These are phyloP conservation scores for Calocybe gambosa DNA, from an alignment of 1,284 basidiomycete genomes.

Conservation along the genomic window DNA sequence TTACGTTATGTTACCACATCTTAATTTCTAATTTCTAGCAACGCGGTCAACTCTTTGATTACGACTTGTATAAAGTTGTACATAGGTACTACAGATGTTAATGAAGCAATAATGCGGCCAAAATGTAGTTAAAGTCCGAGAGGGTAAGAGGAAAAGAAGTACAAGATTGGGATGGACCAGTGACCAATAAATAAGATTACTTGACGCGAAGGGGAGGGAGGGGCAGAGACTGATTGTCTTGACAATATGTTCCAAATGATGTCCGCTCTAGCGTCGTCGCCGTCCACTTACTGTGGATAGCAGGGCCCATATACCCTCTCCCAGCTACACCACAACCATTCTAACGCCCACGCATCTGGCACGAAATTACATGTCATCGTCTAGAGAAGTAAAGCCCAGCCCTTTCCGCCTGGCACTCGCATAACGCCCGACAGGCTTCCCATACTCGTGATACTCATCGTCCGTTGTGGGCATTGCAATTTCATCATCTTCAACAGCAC, in stretches of 20 bases:
- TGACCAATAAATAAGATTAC: constrained; percentile 8
- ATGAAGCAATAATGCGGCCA: constrained; percentile 10
- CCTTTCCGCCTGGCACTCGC: constrained; percentile 46
- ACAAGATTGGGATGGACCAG: constrained; percentile 12
- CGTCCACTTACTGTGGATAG: constrained; percentile 16
- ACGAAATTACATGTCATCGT: constrained; percentile 32
- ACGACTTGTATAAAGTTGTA: constrained; percentile 17
- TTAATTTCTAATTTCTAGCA: neutral
- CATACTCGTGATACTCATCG: constrained; percentile 59
- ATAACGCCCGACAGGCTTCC: constrained; percentile 56
- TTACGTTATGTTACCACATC: constrained; percentile 2
- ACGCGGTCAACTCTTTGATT: constrained; percentile 10
- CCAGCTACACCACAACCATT: constrained; percentile 10
- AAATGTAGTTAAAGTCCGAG: constrained; percentile 10
- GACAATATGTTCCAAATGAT: constrained; percentile 10
- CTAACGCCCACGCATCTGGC: constrained; percentile 1
- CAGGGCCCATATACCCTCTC: constrained; percentile 16
- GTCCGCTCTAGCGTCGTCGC: constrained; percentile 10
- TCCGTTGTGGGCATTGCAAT: constrained; percentile 47
- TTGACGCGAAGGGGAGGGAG: constrained; percentile 1
- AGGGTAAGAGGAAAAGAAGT: constrained; percentile 11
- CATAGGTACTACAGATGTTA: constrained; percentile 18
- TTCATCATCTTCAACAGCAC: constrained; percentile 42
- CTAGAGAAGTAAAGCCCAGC: constrained; percentile 38
- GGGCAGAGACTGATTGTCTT: constrained; percentile 6